Percentiles rank a stretch among this genome's conserved stretches.
These are phyloP conservation scores for Arctium lappa DNA, from an alignment of 129 eudicot genomes.

Conservation along the genomic window DNA sequence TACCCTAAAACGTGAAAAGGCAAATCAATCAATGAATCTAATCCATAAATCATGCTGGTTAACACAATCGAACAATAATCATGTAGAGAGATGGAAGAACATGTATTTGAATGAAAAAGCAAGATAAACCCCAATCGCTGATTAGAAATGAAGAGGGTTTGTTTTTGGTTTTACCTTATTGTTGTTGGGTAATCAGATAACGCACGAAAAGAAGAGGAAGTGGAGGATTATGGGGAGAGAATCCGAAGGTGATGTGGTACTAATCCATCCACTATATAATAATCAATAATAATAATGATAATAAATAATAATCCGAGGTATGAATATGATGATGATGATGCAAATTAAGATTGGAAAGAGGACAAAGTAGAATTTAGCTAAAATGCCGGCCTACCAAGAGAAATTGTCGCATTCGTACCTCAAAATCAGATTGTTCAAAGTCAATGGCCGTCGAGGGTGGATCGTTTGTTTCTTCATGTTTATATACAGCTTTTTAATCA, in stretches of 20 bases:
- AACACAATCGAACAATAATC: background rate
- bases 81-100: background rate
- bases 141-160: slow-evolving; percentile 4
- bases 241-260: slow-evolving; percentile 31
- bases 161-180: slow-evolving; percentile 15
- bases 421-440: background rate
- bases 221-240: slow-evolving; percentile 17
- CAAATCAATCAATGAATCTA: background rate
- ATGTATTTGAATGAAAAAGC: background rate
- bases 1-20: background rate
- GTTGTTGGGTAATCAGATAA: slow-evolving; percentile 9
- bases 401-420: slow-evolving; percentile 17
- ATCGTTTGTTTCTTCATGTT: background rate
- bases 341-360: background rate
- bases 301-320: background rate
- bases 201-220: slow-evolving; percentile 4
- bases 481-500: background rate
- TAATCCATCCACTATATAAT: slow-evolving; percentile 30
- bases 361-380: slow-evolving; percentile 11
- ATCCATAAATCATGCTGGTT: background rate
- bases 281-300: background rate
- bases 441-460: slow-evolving; percentile 32
- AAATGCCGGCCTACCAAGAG: slow-evolving; percentile 30
- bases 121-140: slow-evolving; percentile 16
- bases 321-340: background rate